phyloP scores from a whole-genome alignment of 73 alveolate genomes.

The Stentor coeruleus region DNA sequence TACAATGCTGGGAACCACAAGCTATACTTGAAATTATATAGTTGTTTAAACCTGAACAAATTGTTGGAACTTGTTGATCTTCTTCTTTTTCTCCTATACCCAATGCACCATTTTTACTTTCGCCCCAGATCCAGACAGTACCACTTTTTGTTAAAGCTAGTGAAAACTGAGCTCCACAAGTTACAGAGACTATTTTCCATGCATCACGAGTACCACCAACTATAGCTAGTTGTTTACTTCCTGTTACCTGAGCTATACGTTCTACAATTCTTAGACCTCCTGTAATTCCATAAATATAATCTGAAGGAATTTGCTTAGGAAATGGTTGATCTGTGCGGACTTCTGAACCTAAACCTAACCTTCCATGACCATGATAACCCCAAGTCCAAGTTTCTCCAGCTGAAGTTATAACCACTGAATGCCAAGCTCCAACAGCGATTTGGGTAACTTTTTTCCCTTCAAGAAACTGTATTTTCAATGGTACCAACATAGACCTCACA shows the following conservation, averaged over 20 bases:
- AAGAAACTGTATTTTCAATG: constrained; percentile 26
- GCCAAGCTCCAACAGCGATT: constrained; percentile 90
- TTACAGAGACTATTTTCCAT: constrained; percentile 12
- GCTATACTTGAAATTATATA: constrained; percentile 22
- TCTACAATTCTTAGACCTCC: constrained; percentile 19
- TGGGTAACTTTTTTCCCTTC: constrained; percentile 59
- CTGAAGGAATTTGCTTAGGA: not conserved
- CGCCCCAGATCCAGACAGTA: constrained; percentile 60
- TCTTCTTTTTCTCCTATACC: constrained; percentile 43
- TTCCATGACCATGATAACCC: constrained; percentile 73
- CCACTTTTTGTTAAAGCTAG: constrained; percentile 43
- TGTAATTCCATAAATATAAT: constrained; percentile 6
- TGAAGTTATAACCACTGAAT: constrained; percentile 74
- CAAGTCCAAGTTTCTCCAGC: constrained; percentile 80
- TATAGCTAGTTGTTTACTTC: not conserved
- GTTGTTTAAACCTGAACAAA: not conserved
- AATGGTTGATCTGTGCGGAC: constrained; percentile 5
- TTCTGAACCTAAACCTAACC: constrained; percentile 46
- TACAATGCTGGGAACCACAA: constrained; percentile 53
- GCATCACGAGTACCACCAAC: constrained; percentile 11
- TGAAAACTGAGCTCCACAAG: constrained; percentile 53
- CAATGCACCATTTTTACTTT: constrained; percentile 49
- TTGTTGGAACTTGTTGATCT: constrained; percentile 22
- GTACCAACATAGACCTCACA: constrained; percentile 42
- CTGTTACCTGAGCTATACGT: constrained; percentile 23